Conservation (phyloP, 78 protist species). For the Pigoraptor vietnamica region DNA sequence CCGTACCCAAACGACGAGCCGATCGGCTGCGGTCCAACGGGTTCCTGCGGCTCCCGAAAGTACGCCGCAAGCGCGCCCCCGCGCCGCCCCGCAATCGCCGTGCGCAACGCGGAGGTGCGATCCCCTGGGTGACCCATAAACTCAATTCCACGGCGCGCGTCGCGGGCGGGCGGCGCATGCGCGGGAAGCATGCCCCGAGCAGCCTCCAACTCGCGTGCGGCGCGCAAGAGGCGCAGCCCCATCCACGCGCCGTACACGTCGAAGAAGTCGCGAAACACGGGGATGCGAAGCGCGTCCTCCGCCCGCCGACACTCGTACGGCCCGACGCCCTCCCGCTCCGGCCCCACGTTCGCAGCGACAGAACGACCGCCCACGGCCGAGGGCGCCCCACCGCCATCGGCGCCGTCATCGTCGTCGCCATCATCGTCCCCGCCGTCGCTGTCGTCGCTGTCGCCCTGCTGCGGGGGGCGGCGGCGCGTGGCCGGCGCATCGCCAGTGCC, state of each 20-base stretch:
- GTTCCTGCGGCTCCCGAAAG: neutral
- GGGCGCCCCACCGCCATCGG: neutral
- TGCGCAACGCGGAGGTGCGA: neutral
- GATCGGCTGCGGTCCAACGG: neutral
- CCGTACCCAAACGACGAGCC: neutral
- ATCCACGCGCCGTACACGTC: neutral
- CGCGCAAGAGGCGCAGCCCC: neutral
- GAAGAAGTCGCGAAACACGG: neutral
- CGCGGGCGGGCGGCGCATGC: neutral
- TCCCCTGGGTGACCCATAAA: neutral
- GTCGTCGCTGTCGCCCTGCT: neutral
- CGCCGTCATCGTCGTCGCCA: neutral
- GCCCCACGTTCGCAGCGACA: no score
- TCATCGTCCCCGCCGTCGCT: neutral
- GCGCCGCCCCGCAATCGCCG: neutral
- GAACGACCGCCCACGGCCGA: neutral
- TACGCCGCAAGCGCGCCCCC: neutral
- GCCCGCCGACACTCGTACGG: neutral
- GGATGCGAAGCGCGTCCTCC: neutral
- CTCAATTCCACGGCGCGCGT: neutral
- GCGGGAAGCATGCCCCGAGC: neutral
- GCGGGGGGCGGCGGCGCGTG: neutral
- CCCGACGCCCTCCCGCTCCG: neutral
- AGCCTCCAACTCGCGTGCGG: neutral
- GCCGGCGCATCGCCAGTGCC: neutral